phyloP scores from a whole-genome alignment of 1,284 basidiomycete species.

The Porogramme epimiltina region DNA sequence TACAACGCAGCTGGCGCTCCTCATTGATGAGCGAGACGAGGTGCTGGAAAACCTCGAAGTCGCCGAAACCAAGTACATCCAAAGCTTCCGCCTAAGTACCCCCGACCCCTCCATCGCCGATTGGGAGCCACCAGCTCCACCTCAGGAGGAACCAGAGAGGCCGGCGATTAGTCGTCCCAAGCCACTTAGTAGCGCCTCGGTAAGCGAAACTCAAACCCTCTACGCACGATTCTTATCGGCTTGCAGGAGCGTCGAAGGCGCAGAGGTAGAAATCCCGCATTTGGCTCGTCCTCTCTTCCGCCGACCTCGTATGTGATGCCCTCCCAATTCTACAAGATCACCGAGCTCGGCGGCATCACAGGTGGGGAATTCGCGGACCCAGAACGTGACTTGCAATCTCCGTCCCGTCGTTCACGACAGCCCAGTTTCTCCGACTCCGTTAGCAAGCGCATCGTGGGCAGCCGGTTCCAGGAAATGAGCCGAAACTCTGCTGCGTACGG shows the following conservation, averaged over 20 bases:
- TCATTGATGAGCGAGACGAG: conserved; percentile 73
- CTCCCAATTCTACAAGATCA: conserved; percentile 74
- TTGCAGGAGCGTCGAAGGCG: conserved; percentile 34
- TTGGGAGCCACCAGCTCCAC: conserved; percentile 34
- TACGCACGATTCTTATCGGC: background rate
- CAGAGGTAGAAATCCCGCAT: conserved; percentile 58
- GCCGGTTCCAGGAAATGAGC: conserved; percentile 72
- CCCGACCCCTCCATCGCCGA: conserved; percentile 56
- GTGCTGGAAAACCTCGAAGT: conserved; percentile 77
- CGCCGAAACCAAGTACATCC: conserved; percentile 77
- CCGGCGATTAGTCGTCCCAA: conserved; percentile 30
- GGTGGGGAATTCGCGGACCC: conserved; percentile 57
- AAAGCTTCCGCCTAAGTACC: conserved; percentile 70
- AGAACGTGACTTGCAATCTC: conserved; percentile 20
- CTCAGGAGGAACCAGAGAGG: conserved; percentile 26
- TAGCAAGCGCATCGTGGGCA: conserved; percentile 62
- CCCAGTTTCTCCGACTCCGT: conserved; percentile 59
- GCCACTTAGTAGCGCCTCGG: conserved; percentile 55
- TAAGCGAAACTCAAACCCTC: background rate
- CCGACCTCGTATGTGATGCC: conserved; percentile 80
- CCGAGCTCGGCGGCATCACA: conserved; percentile 59
- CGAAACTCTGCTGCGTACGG: conserved; percentile 56
- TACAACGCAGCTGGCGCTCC: conserved; percentile 59
- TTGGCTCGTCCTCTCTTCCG: conserved; percentile 64
- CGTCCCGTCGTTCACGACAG: conserved; percentile 33